Base-by-base conservation (phyloP, 169 alveolate genomes). In the Plasmodium relictum region DNA sequence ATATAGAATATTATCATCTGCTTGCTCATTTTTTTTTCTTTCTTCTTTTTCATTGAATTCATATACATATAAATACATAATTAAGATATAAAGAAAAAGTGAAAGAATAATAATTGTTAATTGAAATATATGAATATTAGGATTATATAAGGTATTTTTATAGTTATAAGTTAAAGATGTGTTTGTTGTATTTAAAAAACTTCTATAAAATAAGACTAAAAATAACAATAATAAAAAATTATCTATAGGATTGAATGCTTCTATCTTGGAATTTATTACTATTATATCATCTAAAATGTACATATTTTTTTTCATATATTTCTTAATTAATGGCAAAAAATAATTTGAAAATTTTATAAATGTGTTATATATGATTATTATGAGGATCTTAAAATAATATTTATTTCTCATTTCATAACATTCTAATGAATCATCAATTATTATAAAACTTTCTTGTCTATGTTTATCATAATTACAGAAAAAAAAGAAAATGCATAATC, bases 381-480 rank as follows among this genome's bases (percentile, higher is more conserved):
- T 69, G 37, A 56, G 16, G n/a, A 87, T 70, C 54, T 87, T 68
- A 45, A 63, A 1, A 42, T 26, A 87, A 69, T 74, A 69, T 63
- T 22, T 31, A 6, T 20, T 83, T 44, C 54, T 70, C 61, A 58
- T 18, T 42, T 69, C 65, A 18, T 58, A 52, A 56, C 88, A 87
- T 26, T 74, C 48, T 66, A 87, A 50, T 20, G 88, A 87, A 74
- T 74, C 88, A 9, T 87, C 88, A 45, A 56, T 58, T 44, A 87
- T 65, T 42, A 65, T 41, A 66, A 74, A 74, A 48, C 68, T 56
- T 24, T 58, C 86, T 58, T 31, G 16, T 69, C 88, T 65, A 58
- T 62, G 22, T 54, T 65, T 83, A 70, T 87, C 80, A 87, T 74
- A 87, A 87, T 87, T 87, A 70, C 88, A 87, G 8, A 87, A 56